Conservation (phyloP, 768 basidiomycete species). For the Lentinula aciculospora region DNA sequence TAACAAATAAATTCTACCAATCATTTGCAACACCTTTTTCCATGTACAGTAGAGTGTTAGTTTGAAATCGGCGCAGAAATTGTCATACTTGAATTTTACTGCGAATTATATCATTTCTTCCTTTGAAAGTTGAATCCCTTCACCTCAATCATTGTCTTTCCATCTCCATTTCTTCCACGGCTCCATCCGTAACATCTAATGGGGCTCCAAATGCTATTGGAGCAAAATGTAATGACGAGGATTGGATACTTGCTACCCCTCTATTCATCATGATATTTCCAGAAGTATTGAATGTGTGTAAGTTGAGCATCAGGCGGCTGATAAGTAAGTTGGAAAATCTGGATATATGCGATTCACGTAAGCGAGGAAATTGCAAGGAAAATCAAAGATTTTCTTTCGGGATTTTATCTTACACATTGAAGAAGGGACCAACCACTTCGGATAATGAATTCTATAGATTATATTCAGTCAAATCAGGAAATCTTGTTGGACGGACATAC, state of each 20-base stretch:
- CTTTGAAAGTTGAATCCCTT: too few relatives aligned
- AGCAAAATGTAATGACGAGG: neutral
- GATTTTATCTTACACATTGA: neutral
- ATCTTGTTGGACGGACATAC: neutral
- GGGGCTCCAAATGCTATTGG: too few relatives aligned
- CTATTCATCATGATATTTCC: neutral
- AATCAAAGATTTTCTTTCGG: neutral
- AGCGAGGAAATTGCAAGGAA: neutral
- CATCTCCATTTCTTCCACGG: too few relatives aligned
- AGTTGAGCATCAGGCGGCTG: neutral
- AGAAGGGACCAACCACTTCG: neutral
- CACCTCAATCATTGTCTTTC: too few relatives aligned
- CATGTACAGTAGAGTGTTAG: too few relatives aligned
- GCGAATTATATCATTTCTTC: too few relatives aligned
- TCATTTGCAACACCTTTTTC: too few relatives aligned
- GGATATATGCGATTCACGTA: neutral
- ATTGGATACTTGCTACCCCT: neutral
- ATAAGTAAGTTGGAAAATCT: neutral
- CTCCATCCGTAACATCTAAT: neutral
- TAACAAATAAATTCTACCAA: too few relatives aligned
- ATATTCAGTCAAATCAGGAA: neutral
- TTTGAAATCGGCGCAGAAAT: too few relatives aligned
- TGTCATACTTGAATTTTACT: too few relatives aligned
- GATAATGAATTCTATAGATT: neutral
- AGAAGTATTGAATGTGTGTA: neutral